Evolutionary conservation across 768 basidiomycete genomes (phyloP).

Genomic region (Boletus vermiculosoides): DNA sequence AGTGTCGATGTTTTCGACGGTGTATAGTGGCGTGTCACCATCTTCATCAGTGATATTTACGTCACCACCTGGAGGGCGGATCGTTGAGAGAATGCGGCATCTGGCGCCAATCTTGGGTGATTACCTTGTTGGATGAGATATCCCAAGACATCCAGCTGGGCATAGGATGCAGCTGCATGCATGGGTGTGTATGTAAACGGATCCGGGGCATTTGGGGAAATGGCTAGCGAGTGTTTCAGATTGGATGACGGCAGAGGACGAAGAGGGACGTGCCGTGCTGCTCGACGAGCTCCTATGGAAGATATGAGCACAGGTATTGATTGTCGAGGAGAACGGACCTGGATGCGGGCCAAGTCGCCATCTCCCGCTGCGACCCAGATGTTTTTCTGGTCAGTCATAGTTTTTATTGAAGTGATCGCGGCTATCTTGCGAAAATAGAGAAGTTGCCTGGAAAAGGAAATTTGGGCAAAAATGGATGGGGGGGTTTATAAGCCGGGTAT

Average conservation of each 20-base stretch:
- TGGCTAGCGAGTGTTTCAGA: conserved; percentile 41
- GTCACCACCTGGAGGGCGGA: conserved; percentile 61
- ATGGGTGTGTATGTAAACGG: conserved; percentile 79
- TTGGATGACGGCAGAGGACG: conserved; percentile 22
- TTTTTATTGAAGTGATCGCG: conserved; percentile 21
- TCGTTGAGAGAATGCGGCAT: neutral
- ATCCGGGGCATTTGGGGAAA: conserved; percentile 73
- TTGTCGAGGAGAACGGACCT: conserved; percentile 42
- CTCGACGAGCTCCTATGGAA: conserved; percentile 57
- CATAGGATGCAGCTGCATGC: conserved; percentile 95
- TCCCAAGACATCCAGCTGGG: conserved; percentile 68
- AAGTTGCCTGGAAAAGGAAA: conserved; percentile 28
- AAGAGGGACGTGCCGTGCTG: conserved; percentile 46
- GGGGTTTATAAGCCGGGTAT: neutral
- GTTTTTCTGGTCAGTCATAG: conserved; percentile 49
- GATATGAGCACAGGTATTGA: conserved; percentile 1
- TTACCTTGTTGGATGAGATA: conserved; percentile 76
- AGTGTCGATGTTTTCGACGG: conserved; percentile 77
- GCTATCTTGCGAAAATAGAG: conserved; percentile 4
- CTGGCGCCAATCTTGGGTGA: conserved; percentile 4
- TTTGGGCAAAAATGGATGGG: conserved; percentile 8
- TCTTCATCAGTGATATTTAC: conserved; percentile 85
- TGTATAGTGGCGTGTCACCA: conserved; percentile 90
- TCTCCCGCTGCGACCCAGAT: conserved; percentile 95
- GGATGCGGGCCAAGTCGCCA: conserved; percentile 77